These are phyloP conservation scores for Seiridium cupressi DNA, from an alignment of 2,329 filamentous ascomycete species.

Conservation along the genomic window DNA sequence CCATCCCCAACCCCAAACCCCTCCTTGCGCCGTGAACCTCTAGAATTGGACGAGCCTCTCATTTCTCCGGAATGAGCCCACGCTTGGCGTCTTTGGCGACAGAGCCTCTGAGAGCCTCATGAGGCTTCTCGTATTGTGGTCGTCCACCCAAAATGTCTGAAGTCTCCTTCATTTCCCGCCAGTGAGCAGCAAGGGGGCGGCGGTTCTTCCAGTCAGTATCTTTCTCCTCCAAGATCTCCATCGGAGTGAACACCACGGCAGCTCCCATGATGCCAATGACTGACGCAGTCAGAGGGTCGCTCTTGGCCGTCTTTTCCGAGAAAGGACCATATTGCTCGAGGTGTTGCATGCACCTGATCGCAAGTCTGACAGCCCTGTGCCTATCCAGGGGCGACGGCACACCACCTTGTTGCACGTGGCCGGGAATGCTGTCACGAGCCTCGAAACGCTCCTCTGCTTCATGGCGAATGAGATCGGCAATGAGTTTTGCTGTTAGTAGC, in stretches of 20 bases:
- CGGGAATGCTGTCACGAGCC: slow-evolving; percentile 84
- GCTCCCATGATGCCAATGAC: slow-evolving; percentile 94
- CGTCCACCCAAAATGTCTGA: slow-evolving; percentile 84
- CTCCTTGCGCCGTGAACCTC: neutral
- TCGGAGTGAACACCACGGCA: slow-evolving; percentile 80
- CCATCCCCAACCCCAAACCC: neutral
- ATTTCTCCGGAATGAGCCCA: slow-evolving; percentile 34
- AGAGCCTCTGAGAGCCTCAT: slow-evolving; percentile 48
- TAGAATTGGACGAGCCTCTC: neutral
- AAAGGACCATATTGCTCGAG: slow-evolving; percentile 73
- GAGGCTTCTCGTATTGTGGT: slow-evolving; percentile 49
- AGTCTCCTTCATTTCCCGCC: slow-evolving; percentile 75
- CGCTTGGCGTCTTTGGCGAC: slow-evolving; percentile 62
- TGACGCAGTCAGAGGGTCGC: slow-evolving; percentile 69
- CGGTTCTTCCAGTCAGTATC: slow-evolving; percentile 94
- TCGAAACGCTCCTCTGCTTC: slow-evolving; percentile 92
- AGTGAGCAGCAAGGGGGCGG: slow-evolving; percentile 80
- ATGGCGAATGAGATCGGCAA: slow-evolving; percentile 93
- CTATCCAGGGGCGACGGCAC: slow-evolving; percentile 95
- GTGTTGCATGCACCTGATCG: slow-evolving; percentile 92
- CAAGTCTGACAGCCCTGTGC: slow-evolving; percentile 84
- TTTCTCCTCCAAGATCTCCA: slow-evolving; percentile 75
- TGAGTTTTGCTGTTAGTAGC: slow-evolving; percentile 88
- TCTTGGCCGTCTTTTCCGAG: slow-evolving; percentile 59
- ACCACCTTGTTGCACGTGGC: slow-evolving; percentile 92